Evolutionary conservation across 163 green algal species (phyloP).

Genomic region (Dunaliella salina): DNA sequence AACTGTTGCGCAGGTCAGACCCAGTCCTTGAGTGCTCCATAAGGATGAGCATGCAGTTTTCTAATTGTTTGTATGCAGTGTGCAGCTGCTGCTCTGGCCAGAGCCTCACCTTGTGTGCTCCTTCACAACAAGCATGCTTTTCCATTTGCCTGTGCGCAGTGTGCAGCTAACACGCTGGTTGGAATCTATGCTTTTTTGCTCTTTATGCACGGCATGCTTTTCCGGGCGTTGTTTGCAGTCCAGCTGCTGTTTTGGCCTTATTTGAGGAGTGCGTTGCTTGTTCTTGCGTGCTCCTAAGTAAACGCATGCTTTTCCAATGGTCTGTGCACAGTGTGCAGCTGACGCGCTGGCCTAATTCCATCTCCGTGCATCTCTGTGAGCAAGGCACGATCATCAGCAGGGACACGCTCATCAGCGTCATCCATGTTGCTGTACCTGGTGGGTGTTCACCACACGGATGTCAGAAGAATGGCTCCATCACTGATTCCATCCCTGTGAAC

Average conservation of each 20-base stretch:
- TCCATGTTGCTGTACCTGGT: slow-evolving; percentile 40
- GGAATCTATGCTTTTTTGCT: too few relatives aligned
- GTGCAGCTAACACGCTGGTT: slow-evolving; percentile 45
- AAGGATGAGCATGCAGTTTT: not conserved
- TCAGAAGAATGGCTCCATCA: too few relatives aligned
- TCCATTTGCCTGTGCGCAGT: slow-evolving; percentile 13
- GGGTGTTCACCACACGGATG: too few relatives aligned
- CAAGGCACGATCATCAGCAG: slow-evolving; percentile 29
- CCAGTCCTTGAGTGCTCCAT: too few relatives aligned
- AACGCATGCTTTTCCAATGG: not conserved
- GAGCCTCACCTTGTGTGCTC: slow-evolving; percentile 41
- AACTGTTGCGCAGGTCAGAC: too few relatives aligned
- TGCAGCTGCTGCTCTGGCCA: slow-evolving; percentile 45
- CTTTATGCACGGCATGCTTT: too few relatives aligned
- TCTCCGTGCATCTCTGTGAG: slow-evolving; percentile 44
- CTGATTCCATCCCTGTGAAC: slow-evolving; percentile 41
- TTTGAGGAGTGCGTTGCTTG: too few relatives aligned
- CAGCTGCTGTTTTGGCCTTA: too few relatives aligned
- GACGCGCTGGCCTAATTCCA: slow-evolving; percentile 44
- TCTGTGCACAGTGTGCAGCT: slow-evolving; percentile 38
- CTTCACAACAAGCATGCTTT: too few relatives aligned
- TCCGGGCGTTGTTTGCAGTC: too few relatives aligned
- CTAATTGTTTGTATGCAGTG: slow-evolving; percentile 15
- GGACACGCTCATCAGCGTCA: slow-evolving; percentile 33
- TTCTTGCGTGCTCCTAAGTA: too few relatives aligned